phyloP scores from a whole-genome alignment of 306 rosid genomes.

The Lablab purpureus region DNA sequence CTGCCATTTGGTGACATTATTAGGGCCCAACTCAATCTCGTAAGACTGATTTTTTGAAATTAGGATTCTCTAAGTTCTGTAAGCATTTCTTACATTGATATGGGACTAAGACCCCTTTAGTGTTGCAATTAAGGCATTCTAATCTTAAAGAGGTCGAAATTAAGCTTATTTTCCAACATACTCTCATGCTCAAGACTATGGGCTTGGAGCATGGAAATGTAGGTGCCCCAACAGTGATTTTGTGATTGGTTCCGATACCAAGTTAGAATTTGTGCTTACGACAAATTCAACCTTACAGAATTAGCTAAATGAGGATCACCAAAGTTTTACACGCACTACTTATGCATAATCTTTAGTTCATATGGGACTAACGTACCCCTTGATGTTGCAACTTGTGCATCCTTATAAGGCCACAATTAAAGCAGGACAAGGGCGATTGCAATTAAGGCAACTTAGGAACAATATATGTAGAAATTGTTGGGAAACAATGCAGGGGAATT shows the following conservation, averaged over 20 bases:
- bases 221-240: no score
- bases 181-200: no score
- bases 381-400: neutral
- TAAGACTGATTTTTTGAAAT: no score
- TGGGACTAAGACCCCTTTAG: no score
- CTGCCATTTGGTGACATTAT: no score
- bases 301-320: neutral
- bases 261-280: neutral
- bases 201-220: no score
- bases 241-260: no score
- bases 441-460: neutral
- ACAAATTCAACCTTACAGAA: neutral
- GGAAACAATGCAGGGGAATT: neutral
- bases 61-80: no score
- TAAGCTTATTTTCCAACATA: no score
- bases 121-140: neutral
- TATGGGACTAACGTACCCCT: neutral
- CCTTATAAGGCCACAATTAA: neutral
- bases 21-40: no score
- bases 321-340: neutral
- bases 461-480: neutral
- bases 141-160: no score
- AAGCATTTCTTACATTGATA: no score
- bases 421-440: neutral
- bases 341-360: neutral